A percentile compares a stretch with the other conserved stretches of the same genome.
These are phyloP conservation scores for Vigna reflexopilosa DNA, from an alignment of 306 rosid genomes.

Conservation along the genomic window DNA sequence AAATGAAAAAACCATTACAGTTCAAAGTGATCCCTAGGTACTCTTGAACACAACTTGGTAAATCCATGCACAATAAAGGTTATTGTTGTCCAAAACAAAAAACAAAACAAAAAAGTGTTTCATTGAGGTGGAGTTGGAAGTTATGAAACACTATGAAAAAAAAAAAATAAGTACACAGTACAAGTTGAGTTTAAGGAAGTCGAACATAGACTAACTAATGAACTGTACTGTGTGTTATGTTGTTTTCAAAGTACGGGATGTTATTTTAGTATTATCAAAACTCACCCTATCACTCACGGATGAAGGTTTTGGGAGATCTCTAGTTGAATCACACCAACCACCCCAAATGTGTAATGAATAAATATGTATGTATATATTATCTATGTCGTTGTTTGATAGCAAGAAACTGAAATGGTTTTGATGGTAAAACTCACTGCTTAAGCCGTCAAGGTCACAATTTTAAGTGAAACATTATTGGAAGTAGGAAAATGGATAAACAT, in stretches of 20 bases:
- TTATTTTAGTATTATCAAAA: too few species aligned
- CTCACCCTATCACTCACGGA: too few species aligned
- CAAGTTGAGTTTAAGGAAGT: neutral
- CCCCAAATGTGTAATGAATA: too few species aligned
- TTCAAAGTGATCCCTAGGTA: conserved; percentile 48
- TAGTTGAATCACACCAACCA: too few species aligned
- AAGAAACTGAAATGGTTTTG: too few species aligned
- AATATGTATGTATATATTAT: too few species aligned
- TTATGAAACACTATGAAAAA: neutral
- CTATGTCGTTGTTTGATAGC: too few species aligned
- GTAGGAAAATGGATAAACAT: too few species aligned
- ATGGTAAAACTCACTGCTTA: too few species aligned
- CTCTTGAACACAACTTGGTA: neutral
- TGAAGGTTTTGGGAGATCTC: too few species aligned
- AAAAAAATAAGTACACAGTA: neutral
- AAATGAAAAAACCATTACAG: conserved; percentile 63
- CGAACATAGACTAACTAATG: neutral
- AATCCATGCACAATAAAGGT: neutral
- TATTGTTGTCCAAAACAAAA: neutral
- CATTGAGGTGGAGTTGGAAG: neutral
- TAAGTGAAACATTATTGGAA: too few species aligned
- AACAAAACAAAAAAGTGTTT: neutral
- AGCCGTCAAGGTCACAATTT: too few species aligned
- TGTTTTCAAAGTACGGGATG: neutral
- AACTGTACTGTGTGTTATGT: neutral